Base-by-base conservation (phyloP, 2,329 filamentous ascomycete species). In the Hypoxylon sp. region DNA sequence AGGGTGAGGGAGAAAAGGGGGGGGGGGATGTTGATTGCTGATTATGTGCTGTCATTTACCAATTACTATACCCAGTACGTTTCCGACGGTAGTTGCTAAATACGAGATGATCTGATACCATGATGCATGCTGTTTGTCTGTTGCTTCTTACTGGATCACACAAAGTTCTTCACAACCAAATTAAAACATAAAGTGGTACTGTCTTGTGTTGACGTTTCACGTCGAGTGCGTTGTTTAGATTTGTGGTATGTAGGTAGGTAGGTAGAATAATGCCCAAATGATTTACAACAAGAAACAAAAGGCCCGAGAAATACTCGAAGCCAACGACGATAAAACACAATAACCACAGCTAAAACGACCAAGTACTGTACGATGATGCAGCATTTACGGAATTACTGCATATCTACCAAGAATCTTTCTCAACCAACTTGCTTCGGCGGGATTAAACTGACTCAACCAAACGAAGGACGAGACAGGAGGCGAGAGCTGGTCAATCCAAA, bases 261-360 rank as follows among this genome's bases (percentile, higher is more conserved):
- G 30, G 30, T 36, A 26, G 36, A 27, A 34, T 37, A 23, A 17
- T 20, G n/a, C n/a, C n/a, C n/a, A 37, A 52, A 41, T 19, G 38
- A 52, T 52, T 52, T 52, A 52, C 49, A 49, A 21, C 37, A 36
- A 54, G 51, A 54, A 54, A 54, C 29, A 34, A 53, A 48, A n/a
- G n/a, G 43, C 21, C 49, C 19, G 31, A n/a, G n/a, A 43, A 43
- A 42, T 47, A 17, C 20, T 23, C 36, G 32, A 23, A 21, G 30
- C 30, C 11, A 31, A 19, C 23, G 25, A 42, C 29, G 27, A 30
- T 20, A 19, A 45, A 37, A 38, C 13, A 44, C 36, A 42, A 40
- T 35, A 31, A 44, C 20, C 23, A 48, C 5, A 34, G n/a, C n/a
- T n/a, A n/a, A n/a, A n/a, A n/a, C n/a, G n/a, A n/a, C n/a, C n/a